A percentile compares a stretch with the other conserved stretches of the same genome.
These are phyloP conservation scores for Aspergillus fijiensis DNA, from an alignment of 2,329 filamentous ascomycete genomes.

Conservation along the genomic window DNA sequence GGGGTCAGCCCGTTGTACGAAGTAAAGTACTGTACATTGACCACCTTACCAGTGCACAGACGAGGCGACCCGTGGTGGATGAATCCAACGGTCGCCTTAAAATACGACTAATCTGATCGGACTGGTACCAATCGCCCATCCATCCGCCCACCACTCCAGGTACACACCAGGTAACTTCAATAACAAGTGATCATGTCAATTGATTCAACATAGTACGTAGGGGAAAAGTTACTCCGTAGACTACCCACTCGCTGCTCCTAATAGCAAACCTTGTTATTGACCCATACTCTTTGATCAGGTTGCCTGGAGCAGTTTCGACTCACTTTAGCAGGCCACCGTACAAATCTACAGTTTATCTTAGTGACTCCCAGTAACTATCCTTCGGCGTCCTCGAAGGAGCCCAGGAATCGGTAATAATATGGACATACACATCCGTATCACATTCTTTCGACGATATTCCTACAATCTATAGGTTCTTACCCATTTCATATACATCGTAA, in stretches of 20 bases:
- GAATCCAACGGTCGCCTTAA: constrained; percentile 23
- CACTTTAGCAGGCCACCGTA: neutral
- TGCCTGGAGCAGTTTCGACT: neutral
- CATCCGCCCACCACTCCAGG: neutral
- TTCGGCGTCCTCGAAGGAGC: neutral
- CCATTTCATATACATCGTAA: neutral
- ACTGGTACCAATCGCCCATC: constrained; percentile 8
- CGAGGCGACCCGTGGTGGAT: constrained; percentile 16
- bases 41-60: constrained; percentile 19
- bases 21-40: neutral
- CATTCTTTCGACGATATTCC: neutral
- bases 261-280: neutral
- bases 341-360: neutral
- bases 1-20: neutral
- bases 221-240: neutral
- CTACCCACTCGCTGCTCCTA: neutral
- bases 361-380: neutral
- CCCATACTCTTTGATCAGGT: neutral
- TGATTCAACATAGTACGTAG: too few species aligned
- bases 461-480: neutral
- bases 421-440: neutral
- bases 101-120: constrained; percentile 16
- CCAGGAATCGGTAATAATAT: neutral
- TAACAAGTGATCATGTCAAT: neutral
- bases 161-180: constrained; percentile 3